Evolutionary conservation across 2,329 filamentous ascomycete genomes (phyloP).

Genomic region (Xylariaceae sp.): DNA sequence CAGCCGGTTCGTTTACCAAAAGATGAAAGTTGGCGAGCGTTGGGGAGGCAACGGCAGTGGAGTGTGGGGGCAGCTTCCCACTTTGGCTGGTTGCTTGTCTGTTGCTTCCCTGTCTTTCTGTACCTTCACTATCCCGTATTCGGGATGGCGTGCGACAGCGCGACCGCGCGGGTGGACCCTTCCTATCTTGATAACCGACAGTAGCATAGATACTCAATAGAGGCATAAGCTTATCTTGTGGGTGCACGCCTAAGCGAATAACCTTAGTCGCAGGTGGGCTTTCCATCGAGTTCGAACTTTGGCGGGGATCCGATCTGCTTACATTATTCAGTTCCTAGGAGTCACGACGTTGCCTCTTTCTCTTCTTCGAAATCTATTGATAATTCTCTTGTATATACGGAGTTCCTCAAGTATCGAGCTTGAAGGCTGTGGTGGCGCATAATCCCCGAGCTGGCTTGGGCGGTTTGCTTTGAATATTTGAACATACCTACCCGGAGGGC

Average conservation of each 20-base stretch:
- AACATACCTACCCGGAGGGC: not conserved
- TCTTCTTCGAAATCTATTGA: not conserved
- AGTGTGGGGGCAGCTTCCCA: constrained; percentile 6
- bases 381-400: not conserved
- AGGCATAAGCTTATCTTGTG: not conserved
- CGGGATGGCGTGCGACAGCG: not conserved
- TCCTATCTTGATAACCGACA: not conserved
- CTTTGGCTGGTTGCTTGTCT: not conserved
- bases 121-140: not conserved
- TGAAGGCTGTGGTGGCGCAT: not conserved
- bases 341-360: not conserved
- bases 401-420: not conserved
- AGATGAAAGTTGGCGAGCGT: constrained; percentile 19
- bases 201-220: not conserved
- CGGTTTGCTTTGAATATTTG: constrained; percentile 3
- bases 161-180: too few species aligned
- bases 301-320: not conserved
- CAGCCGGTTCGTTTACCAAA: constrained; percentile 21
- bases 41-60: constrained; percentile 26
- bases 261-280: too few species aligned
- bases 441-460: constrained; percentile 7
- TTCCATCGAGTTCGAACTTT: too few species aligned
- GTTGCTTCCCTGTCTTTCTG: not conserved
- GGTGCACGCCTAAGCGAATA: too few species aligned
- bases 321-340: not conserved